These are phyloP conservation scores for Zarea fungicola DNA, from an alignment of 2,329 filamentous ascomycete species.

Conservation along the genomic window DNA sequence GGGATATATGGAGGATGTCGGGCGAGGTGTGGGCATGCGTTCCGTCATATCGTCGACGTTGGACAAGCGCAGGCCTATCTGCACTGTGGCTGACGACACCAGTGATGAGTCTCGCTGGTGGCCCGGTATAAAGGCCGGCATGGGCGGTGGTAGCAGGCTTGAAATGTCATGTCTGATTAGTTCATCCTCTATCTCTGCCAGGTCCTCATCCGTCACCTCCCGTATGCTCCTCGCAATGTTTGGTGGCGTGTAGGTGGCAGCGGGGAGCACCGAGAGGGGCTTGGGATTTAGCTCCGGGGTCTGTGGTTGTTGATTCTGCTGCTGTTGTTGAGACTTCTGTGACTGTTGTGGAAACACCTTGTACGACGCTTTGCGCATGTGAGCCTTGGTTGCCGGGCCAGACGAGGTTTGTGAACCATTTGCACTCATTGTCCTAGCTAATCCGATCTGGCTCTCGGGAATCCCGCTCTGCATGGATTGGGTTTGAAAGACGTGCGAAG, in stretches of 20 bases:
- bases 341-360: conserved; percentile 20
- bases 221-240: not conserved
- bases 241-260: conserved; percentile 40
- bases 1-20: conserved; percentile 11
- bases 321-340: too few relatives aligned
- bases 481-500: not conserved
- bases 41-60: conserved; percentile 46
- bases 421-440: conserved; percentile 1
- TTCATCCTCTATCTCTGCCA: conserved; percentile 1
- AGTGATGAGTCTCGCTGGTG: conserved; percentile 57
- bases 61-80: conserved; percentile 65
- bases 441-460: conserved; percentile 7
- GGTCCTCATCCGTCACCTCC: conserved; percentile 5
- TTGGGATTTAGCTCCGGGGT: conserved; percentile 14
- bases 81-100: conserved; percentile 62
- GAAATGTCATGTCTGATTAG: conserved; percentile 11
- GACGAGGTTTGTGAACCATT: not conserved
- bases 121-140: not conserved
- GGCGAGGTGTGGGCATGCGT: conserved; percentile 5
- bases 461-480: not conserved
- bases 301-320: conserved; percentile 1
- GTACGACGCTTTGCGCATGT: conserved; percentile 20
- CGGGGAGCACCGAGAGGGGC: conserved; percentile 37
- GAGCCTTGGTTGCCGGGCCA: conserved; percentile 1
- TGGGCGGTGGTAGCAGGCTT: conserved; percentile 35